Conservation (phyloP, 225 moss, liverwort and hornwort genomes). For the Pseudisothecium myosuroides region DNA sequence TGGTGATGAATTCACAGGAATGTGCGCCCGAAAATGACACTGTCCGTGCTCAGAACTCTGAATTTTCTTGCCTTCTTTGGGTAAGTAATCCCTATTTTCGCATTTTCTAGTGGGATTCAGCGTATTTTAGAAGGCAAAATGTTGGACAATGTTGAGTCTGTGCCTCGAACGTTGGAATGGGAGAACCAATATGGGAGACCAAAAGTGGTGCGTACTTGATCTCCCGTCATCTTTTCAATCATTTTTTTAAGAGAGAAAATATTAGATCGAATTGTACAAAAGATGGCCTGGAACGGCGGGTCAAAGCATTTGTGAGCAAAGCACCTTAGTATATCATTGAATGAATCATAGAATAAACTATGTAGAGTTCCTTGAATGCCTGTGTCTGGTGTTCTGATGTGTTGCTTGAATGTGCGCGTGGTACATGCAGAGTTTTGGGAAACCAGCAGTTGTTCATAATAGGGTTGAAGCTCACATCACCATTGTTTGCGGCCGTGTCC, state of each 20-base stretch:
- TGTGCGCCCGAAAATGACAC: slow-evolving; percentile 9
- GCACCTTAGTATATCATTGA: not conserved
- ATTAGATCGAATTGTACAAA: not conserved
- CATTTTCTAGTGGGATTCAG: not conserved
- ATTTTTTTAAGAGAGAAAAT: not conserved
- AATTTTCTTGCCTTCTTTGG: slow-evolving; percentile 15
- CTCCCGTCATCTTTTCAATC: not conserved
- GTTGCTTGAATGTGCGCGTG: not conserved
- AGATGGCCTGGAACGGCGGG: not conserved
- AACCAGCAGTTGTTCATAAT: slow-evolving; percentile 57
- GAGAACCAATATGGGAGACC: not conserved
- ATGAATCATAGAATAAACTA: not conserved
- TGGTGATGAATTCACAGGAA: not conserved
- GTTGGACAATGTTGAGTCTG: not conserved
- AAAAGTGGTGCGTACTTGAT: not conserved
- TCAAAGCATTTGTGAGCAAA: not conserved
- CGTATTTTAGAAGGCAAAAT: not conserved
- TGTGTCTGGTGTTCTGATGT: not conserved
- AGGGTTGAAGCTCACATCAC: slow-evolving; percentile 46
- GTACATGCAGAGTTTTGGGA: slow-evolving; percentile 37
- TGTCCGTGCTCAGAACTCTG: not conserved
- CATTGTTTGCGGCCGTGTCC: slow-evolving; percentile 47
- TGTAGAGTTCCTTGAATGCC: not conserved
- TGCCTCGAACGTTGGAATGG: not conserved
- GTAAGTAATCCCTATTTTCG: not conserved